Evolutionary conservation across 192 early-diverging fungal species (phyloP), one percentile per base, ranked within the genome.

Genomic region (Coemansia sp.): DNA sequence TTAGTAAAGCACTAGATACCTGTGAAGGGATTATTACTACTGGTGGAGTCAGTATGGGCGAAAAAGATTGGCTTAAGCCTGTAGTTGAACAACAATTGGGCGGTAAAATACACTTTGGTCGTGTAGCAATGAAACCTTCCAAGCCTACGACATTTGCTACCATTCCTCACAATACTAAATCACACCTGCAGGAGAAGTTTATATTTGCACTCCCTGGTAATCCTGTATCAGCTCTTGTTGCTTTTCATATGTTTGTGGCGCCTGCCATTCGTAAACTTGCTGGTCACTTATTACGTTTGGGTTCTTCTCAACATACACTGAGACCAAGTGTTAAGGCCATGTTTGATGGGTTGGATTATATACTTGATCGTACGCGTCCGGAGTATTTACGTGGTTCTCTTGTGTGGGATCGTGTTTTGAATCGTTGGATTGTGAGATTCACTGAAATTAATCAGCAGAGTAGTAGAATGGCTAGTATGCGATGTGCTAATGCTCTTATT

Each of bases 11-110:
- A 32, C 54, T 89, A 56, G 60, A 67, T 3, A 75, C 84, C 17
- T 85, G 87, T 8, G 89, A 97, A 59, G 91, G 95, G 0, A 59
- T 98, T 0, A 86, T 98, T 9, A 93, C 92, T 1, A 95, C 95
- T 1, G 96, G 96, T 27, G 96, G 96, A 1, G 96, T 97, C 0
- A 94, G 93, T n/a, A 98, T 98, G 96, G 96, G 96, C 52, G 96
- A 98, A 80, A 80, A 87, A 31, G 96, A 98, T 80, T 85, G 92
- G 59, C 78, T 98, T 53, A 96, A 97, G 64, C 88, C 93, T 0
- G 90, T 93, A 0, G 77, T 96, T 1, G 92, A 95, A 67, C 87
- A 90, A 51, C 82, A 79, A 10, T 68, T 96, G 17, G 83, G 84
- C n/a, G 96, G 90, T 11, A 84, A 66, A 0, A 90, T 97, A 23